Percentiles rank a stretch among this genome's conserved stretches.
These are phyloP conservation scores for Eucalyptus pauciflora DNA, from an alignment of 345 rosid species.

Conservation along the genomic window DNA sequence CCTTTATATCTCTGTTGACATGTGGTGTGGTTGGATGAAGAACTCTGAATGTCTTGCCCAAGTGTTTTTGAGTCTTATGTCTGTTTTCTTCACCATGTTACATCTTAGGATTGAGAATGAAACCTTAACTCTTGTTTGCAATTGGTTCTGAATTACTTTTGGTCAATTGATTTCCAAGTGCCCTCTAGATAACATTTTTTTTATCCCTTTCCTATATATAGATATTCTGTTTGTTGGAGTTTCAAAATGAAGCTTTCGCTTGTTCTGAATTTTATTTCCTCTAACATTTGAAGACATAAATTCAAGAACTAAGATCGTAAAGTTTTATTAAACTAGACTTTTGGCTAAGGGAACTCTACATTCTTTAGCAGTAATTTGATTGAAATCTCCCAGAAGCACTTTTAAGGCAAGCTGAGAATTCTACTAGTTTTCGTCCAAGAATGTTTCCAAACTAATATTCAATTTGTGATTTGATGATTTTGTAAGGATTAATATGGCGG, in stretches of 20 bases:
- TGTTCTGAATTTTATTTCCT: background rate
- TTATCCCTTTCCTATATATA: constrained; percentile 55
- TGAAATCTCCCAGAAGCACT: background rate
- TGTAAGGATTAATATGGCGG: background rate
- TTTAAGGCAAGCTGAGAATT: background rate
- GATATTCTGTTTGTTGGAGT: constrained; percentile 94
- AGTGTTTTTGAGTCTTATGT: background rate
- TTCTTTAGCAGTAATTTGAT: background rate
- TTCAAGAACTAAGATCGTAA: background rate
- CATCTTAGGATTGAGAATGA: background rate
- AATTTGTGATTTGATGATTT: background rate
- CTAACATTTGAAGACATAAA: background rate
- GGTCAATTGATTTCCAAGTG: background rate
- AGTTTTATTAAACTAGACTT: background rate
- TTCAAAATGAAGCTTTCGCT: constrained; percentile 82
- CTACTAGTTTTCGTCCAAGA: background rate
- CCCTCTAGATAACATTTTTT: background rate
- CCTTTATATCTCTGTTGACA: background rate
- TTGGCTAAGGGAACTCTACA: background rate
- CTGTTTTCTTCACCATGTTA: background rate
- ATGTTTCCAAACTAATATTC: background rate
- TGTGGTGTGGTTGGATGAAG: background rate
- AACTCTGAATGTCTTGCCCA: background rate
- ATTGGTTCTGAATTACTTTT: background rate
- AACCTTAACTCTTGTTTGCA: background rate